Percentiles rank a stretch among this genome's conserved stretches.
These are phyloP conservation scores for Aspergillus fumigatus DNA, from an alignment of 2,329 filamentous ascomycete species.

Conservation along the genomic window DNA sequence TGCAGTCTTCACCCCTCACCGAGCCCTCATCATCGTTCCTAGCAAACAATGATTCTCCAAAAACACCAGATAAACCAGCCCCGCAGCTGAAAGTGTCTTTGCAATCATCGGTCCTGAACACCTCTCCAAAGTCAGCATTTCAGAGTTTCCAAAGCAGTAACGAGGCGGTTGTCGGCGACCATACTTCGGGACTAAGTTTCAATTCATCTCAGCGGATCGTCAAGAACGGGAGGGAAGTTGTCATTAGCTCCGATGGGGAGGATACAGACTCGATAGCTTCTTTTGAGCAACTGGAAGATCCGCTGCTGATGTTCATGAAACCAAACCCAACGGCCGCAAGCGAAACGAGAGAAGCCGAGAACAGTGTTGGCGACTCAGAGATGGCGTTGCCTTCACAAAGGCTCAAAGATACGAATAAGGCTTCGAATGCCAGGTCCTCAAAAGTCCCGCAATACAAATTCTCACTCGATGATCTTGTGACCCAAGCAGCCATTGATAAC, in stretches of 20 bases:
- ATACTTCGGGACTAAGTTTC: constrained; percentile 20
- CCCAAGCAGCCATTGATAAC: constrained; percentile 55
- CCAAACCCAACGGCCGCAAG: constrained; percentile 8
- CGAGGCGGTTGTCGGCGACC: constrained; percentile 9
- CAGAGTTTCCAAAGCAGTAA: constrained; percentile 17
- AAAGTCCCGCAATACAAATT: constrained; percentile 54
- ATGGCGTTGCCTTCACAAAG: constrained; percentile 13
- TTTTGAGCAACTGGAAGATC: constrained; percentile 51
- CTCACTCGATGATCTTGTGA: constrained; percentile 59
- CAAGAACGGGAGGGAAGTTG: constrained; percentile 50
- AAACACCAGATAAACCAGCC: constrained; percentile 9
- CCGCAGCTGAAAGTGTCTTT: constrained; percentile 16
- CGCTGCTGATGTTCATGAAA: constrained; percentile 35
- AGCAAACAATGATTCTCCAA: constrained; percentile 14
- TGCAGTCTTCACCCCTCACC: constrained; percentile 24
- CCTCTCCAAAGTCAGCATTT: constrained; percentile 1
- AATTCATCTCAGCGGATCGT: constrained; percentile 49
- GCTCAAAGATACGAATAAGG: constrained; percentile 16
- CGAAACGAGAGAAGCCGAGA: constrained; percentile 7
- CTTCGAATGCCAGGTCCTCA: neutral
- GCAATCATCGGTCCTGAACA: constrained; percentile 7
- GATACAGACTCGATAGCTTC: constrained; percentile 55
- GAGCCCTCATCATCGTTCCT: constrained; percentile 21
- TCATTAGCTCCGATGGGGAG: constrained; percentile 70
- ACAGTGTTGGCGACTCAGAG: constrained; percentile 3